Base-by-base conservation (phyloP, 2,329 filamentous ascomycete genomes). In the Botrytis pseudocinerea region DNA sequence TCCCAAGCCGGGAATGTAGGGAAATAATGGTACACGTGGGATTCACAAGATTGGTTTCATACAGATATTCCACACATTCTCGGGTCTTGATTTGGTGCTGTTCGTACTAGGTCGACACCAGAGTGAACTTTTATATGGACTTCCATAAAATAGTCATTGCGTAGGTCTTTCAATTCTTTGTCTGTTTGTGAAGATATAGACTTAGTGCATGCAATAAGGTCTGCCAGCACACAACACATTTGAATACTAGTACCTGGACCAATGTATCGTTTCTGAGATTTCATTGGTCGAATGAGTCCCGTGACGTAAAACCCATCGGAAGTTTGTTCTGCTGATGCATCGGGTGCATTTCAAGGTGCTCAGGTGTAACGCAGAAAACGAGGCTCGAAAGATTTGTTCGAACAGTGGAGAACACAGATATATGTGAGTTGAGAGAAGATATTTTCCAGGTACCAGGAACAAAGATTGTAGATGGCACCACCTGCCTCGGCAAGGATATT, bases 361-460 rank as follows among this genome's bases (percentile, higher is more conserved):
- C 51, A 57, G 35, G 63, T n/a, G 44, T 25, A 51, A 38, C 63
- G 20, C 51, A 22, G 25, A 10, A 46, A 28, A 12, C 38, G 64
- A 66, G 64, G 16, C 6, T 16, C 48, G n/a, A 51, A 51, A 46
- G 48, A 35, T 40, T n/a, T 28, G n/a, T 28, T 28, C 51, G 4
- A 20, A 14, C 46, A 38, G 35, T 66, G 32, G 35, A 40, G 32
- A 18, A 54, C 4, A 40, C n/a, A 16, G 25, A 28, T 20, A 66
- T 40, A 40, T n/a, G 35, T 40, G 14, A 54, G 48, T 25, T n/a
- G 32, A 54, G 22, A 57, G 64, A 40, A 28, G 40, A 68, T 16
- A 57, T 35, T 40, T 68, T 40, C 69, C 69, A 70, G 69, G 69
- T 63, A 70, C 69, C 69, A 70, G 69, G 69, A 70, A 70, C 69